phyloP scores from a whole-genome alignment of 2,329 filamentous ascomycete genomes.

The Colletotrichum euphorbiae region DNA sequence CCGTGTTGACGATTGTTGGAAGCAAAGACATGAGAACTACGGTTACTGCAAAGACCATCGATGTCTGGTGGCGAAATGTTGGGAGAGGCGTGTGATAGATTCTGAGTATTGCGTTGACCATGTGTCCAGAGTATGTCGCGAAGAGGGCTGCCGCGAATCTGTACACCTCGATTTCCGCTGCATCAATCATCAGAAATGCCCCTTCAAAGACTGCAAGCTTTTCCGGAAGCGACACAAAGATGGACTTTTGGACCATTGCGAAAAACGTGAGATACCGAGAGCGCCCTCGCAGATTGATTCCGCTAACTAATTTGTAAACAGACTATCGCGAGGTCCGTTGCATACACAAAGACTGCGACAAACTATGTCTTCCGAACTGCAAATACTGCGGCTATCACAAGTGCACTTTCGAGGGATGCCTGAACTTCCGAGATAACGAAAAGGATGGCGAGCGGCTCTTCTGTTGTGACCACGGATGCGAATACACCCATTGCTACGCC shows the following conservation, averaged over 20 bases:
- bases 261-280: constrained; percentile 18
- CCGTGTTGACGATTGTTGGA: constrained; percentile 22
- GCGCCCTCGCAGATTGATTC: no score
- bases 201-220: constrained; percentile 30
- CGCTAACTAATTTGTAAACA: neutral
- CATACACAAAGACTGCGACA: constrained; percentile 21
- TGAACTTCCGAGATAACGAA: constrained; percentile 28
- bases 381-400: constrained; percentile 19
- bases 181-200: constrained; percentile 25
- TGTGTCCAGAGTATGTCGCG: constrained; percentile 20
- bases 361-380: neutral
- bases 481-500: constrained; percentile 18
- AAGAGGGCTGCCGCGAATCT: constrained; percentile 22
- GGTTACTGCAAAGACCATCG: constrained; percentile 33
- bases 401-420: constrained; percentile 34
- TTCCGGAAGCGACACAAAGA: constrained; percentile 6
- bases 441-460: constrained; percentile 23
- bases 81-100: constrained; percentile 16
- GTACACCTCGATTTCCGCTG: constrained; percentile 18
- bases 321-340: constrained; percentile 23
- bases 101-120: constrained; percentile 27
- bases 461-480: constrained; percentile 33
- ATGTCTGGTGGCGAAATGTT: constrained; percentile 22
- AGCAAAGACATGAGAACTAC: constrained; percentile 21
- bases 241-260: constrained; percentile 26